These are phyloP conservation scores for Musa schizocarpa DNA, from an alignment of 176 grass and related monocot genomes.

Conservation along the genomic window DNA sequence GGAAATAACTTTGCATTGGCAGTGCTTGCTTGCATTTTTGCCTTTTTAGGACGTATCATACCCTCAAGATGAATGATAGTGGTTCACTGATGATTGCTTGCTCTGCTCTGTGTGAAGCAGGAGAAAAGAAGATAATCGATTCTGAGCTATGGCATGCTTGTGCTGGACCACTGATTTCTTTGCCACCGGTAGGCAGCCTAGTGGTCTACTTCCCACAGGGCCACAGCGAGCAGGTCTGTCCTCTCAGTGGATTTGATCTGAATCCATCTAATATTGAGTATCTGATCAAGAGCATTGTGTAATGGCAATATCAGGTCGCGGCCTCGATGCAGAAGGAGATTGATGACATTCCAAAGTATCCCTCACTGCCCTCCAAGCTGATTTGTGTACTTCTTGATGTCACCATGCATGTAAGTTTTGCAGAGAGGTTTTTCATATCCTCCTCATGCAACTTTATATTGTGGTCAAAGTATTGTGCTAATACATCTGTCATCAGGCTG, in stretches of 20 bases:
- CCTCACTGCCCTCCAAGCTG: slow-evolving; percentile 81
- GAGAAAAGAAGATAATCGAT: slow-evolving; percentile 83
- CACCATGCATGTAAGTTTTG: slow-evolving; percentile 66
- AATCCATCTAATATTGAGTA: not conserved
- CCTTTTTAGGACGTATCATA: not conserved
- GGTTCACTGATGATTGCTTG: not conserved
- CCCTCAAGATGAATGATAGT: not conserved
- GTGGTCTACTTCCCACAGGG: slow-evolving; percentile 98
- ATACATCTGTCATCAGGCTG: slow-evolving; percentile 47
- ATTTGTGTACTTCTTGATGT: slow-evolving; percentile 84
- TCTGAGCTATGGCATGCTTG: slow-evolving; percentile 98
- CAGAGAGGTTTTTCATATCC: not conserved
- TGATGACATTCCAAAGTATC: slow-evolving; percentile 73
- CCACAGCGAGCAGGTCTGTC: slow-evolving; percentile 84
- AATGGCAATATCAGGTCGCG: slow-evolving; percentile 47
- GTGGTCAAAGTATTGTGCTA: not conserved
- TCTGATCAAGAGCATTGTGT: slow-evolving; percentile 6
- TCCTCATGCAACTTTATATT: not conserved
- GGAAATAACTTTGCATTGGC: not conserved
- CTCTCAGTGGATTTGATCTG: not conserved
- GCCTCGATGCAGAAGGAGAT: slow-evolving; percentile 94
- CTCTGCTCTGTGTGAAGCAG: slow-evolving; percentile 30
- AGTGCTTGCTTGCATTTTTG: not conserved
- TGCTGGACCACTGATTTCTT: slow-evolving; percentile 68
- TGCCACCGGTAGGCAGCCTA: slow-evolving; percentile 78